These are phyloP conservation scores for Hypoxylon crocopeplum DNA, from an alignment of 495 filamentous ascomycete species.

Conservation along the genomic window DNA sequence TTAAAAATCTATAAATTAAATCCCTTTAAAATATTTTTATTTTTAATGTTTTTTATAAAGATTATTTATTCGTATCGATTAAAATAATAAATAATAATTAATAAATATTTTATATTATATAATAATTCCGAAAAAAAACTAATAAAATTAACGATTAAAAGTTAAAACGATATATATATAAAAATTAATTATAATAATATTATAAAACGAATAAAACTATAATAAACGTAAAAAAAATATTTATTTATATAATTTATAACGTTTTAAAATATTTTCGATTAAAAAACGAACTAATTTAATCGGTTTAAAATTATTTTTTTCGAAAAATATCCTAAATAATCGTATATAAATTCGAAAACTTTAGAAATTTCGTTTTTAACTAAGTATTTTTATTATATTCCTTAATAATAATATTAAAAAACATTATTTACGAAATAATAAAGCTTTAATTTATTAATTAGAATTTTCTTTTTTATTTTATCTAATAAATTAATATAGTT, in stretches of 20 bases:
- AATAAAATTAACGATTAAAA: background rate
- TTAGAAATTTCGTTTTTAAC: background rate
- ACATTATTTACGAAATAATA: too few relatives aligned
- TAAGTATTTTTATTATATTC: background rate
- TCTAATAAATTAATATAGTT: too few relatives aligned
- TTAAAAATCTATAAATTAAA: background rate
- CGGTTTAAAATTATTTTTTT: background rate
- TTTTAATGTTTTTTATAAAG: background rate
- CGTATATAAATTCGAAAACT: background rate
- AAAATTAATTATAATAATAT: background rate
- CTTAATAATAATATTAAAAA: background rate
- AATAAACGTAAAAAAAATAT: background rate
- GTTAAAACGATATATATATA: background rate
- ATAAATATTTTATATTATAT: background rate
- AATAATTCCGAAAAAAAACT: background rate
- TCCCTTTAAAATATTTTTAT: background rate
- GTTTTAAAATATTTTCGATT: background rate
- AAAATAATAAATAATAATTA: background rate
- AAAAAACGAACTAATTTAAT: background rate
- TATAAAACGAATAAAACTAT: background rate
- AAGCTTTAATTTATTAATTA: too few relatives aligned
- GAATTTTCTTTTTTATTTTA: too few relatives aligned
- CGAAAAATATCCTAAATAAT: background rate
- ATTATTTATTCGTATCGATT: background rate
- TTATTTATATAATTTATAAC: background rate